Base-by-base conservation (phyloP, 257 asterid species). In the Scutellaria galericulata region DNA sequence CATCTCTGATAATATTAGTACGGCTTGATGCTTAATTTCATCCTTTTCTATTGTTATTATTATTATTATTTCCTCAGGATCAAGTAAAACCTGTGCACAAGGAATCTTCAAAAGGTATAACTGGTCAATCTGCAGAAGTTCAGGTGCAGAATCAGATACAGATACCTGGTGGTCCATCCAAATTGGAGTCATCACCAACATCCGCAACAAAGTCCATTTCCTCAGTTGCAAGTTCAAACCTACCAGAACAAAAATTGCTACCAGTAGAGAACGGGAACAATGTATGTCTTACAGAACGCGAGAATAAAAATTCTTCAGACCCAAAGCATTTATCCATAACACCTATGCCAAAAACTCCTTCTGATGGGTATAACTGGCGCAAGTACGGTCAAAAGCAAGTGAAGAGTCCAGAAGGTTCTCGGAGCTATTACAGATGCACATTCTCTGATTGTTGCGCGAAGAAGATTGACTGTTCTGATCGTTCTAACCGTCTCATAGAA, bases 311-410 rank as follows among this genome's bases (percentile, higher is more conserved):
- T 41, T 64, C 82, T 56, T 68, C 84, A 15, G 12, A 44, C 64
- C 63, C 78, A 8, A 87, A 83, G 68, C 74, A 76, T 62, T 70
- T 80, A 40, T 68, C 92, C 47, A 31, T 74, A 12, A 48, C 74
- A 66, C 83, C 90, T 76, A 64, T 76, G 56, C 83, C 53, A 20
- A 89, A 76, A 81, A 81, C 79, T 56, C 84, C 89, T 57, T 76
- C 83, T 58, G 98, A 93, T 79, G 98, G 98, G 78, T 93, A 82
- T 84, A 93, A 93, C 78, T 93, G 97, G 98, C 88, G 97, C 75
- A 93, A 93, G 85, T 93, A 93, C 79, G 98, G 97, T 76, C 96
- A 93, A 73, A 93, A 93, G 90, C 96, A 88, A 87, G 97, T 93
- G 73, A 93, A 90, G 90, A 87, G 92, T 84, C 98, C 97, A 52